phyloP scores from a whole-genome alignment of 1,139 yeast genomes.

The Diutina rugosa region DNA sequence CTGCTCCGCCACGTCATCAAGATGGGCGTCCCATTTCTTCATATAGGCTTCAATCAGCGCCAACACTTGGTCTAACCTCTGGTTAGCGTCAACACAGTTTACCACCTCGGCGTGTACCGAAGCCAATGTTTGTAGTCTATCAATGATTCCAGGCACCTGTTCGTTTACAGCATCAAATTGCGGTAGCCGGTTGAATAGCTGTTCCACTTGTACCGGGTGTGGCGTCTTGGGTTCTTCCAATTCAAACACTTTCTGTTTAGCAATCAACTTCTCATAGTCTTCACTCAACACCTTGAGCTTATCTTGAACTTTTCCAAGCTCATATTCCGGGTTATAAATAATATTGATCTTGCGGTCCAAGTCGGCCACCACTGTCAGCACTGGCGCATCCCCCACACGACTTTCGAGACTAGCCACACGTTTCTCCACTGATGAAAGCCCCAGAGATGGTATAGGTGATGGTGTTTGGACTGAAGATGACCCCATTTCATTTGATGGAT shows the following conservation, averaged over 20 bases:
- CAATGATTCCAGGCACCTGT: constrained; percentile 26
- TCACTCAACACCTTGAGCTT: constrained; percentile 9
- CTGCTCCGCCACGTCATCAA: constrained; percentile 19
- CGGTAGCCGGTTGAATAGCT: constrained; percentile 23
- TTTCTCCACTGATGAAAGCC: constrained; percentile 12
- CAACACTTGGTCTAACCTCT: constrained; percentile 21
- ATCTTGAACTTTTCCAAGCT: constrained; percentile 10
- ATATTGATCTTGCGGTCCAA: constrained; percentile 23
- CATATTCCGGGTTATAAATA: constrained; percentile 12
- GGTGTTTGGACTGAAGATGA: neutral
- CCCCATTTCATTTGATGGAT: neutral
- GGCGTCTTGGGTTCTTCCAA: constrained; percentile 3
- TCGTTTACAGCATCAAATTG: constrained; percentile 20
- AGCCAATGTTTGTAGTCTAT: constrained; percentile 31
- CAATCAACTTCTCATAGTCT: constrained; percentile 9
- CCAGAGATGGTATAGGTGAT: neutral
- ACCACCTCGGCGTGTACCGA: constrained; percentile 29
- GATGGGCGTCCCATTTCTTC: constrained; percentile 23
- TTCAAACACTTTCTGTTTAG: constrained; percentile 6
- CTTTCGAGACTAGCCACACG: constrained; percentile 13
- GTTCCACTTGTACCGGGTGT: constrained; percentile 18
- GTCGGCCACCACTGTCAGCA: constrained; percentile 18
- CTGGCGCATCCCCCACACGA: constrained; percentile 11
- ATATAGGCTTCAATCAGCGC: constrained; percentile 24
- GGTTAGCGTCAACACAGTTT: constrained; percentile 14